A percentile compares a stretch with the other conserved stretches of the same genome.
Evolutionary conservation across 129 eudicot genomes (phyloP).

Genomic region (Artemisia tridentata): DNA sequence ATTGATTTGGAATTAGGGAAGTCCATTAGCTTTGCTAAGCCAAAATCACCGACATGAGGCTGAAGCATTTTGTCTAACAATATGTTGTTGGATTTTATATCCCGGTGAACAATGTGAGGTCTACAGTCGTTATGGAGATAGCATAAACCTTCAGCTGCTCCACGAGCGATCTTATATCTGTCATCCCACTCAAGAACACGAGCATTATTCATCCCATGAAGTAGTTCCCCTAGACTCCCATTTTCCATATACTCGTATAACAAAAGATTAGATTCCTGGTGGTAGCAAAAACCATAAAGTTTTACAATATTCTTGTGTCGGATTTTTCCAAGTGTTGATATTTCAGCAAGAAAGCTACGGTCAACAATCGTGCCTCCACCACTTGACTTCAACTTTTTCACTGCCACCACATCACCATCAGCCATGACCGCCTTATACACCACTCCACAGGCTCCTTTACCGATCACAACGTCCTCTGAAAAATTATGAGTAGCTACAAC

Average conservation of each 20-base stretch:
- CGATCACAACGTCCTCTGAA: conserved; percentile 64
- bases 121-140: conserved; percentile 87
- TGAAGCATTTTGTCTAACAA: conserved; percentile 63
- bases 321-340: conserved; percentile 88
- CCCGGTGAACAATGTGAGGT: conserved; percentile 87
- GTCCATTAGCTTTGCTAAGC: conserved; percentile 91
- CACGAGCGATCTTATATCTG: conserved; percentile 69
- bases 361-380: conserved; percentile 63
- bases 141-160: conserved; percentile 91
- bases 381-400: conserved; percentile 63
- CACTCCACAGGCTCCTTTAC: conserved; percentile 89
- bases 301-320: conserved; percentile 85
- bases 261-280: conserved; percentile 74
- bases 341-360: conserved; percentile 77
- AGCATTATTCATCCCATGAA: conserved; percentile 52
- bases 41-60: conserved; percentile 95
- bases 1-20: conserved; percentile 69
- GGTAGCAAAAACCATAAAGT: conserved; percentile 75
- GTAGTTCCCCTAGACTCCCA: conserved; percentile 86
- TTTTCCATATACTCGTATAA: conserved; percentile 85
- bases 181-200: conserved; percentile 61
- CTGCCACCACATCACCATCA: conserved; percentile 69
- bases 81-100: conserved; percentile 88
- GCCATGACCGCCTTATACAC: conserved; percentile 85
- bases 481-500: conserved; percentile 80